Evolutionary conservation across 495 filamentous ascomycete species (phyloP).

Genomic region (Friedmanniomyces endolithicus): DNA sequence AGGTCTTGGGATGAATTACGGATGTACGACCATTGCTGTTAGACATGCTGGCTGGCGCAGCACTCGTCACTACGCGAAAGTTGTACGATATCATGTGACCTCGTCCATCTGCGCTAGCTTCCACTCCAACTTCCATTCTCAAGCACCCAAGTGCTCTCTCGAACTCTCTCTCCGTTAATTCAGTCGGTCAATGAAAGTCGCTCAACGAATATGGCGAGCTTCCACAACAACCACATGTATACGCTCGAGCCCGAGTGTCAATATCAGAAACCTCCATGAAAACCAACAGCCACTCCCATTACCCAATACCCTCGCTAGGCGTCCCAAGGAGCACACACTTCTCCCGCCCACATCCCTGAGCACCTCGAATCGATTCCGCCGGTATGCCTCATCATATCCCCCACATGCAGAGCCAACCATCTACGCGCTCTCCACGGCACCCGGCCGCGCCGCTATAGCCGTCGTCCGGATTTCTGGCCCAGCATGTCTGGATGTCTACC

Average conservation of each 20-base stretch:
- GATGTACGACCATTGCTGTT: not conserved
- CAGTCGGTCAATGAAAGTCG: no score
- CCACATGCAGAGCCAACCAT: conserved; percentile 47
- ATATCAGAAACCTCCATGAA: no score
- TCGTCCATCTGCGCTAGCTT: not conserved
- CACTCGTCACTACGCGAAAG: not conserved
- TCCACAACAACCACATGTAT: no score
- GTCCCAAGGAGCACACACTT: no score
- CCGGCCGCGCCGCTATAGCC: conserved; percentile 81
- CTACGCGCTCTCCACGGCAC: conserved; percentile 80
- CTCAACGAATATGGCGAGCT: no score
- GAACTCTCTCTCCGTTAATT: no score
- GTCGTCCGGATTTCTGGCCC: conserved; percentile 80
- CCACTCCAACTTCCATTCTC: not conserved
- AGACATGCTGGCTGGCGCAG: not conserved
- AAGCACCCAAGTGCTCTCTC: no score
- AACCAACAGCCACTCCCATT: no score
- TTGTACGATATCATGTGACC: not conserved
- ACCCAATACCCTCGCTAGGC: no score
- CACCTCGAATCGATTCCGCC: no score
- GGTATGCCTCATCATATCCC: not conserved
- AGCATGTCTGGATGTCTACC: conserved; percentile 65
- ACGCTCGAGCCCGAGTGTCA: no score
- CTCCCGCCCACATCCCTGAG: no score
- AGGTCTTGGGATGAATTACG: not conserved